Conservation (phyloP, 371 early-diverging fungal genomes). For the Lichtheimia ornata region DNA sequence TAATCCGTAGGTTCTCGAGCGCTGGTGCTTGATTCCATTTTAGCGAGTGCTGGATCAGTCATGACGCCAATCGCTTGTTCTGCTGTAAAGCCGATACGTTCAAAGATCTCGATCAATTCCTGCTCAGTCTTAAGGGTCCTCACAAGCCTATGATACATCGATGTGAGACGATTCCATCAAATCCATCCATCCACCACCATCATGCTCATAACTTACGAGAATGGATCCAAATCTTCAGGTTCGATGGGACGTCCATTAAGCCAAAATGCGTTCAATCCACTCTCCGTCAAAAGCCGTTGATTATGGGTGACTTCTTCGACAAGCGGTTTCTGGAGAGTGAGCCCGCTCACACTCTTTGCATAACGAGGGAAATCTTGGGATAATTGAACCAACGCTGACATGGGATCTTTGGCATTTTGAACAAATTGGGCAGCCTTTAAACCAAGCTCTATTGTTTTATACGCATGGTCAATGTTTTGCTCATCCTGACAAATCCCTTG, state of each 20-base stretch:
- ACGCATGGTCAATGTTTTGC: background rate
- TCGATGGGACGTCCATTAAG: slow-evolving; percentile 70
- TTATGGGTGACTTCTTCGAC: slow-evolving; percentile 39
- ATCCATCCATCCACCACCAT: too few species aligned
- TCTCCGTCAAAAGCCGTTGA: slow-evolving; percentile 19
- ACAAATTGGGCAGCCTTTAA: slow-evolving; percentile 72
- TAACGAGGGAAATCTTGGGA: slow-evolving; percentile 87
- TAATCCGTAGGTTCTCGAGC: slow-evolving; percentile 28
- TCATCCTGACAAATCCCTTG: background rate
- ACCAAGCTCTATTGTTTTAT: slow-evolving; percentile 46
- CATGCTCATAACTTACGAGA: slow-evolving; percentile 44
- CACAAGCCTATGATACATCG: slow-evolving; percentile 19
- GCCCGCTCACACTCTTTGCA: slow-evolving; percentile 66
- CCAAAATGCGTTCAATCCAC: slow-evolving; percentile 55
- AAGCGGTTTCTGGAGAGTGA: slow-evolving; percentile 32
- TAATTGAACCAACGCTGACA: slow-evolving; percentile 63
- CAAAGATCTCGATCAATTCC: slow-evolving; percentile 43
- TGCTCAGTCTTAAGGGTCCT: slow-evolving; percentile 31
- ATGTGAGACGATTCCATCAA: background rate
- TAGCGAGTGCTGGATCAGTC: slow-evolving; percentile 39
- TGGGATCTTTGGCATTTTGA: slow-evolving; percentile 54
- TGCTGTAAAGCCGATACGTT: slow-evolving; percentile 53
- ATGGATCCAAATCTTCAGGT: slow-evolving; percentile 61
- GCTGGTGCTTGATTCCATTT: slow-evolving; percentile 10
- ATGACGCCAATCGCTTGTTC: slow-evolving; percentile 70